Base-by-base conservation (phyloP, 2,329 filamentous ascomycete species). In the Dendrostoma leiphaemia region DNA sequence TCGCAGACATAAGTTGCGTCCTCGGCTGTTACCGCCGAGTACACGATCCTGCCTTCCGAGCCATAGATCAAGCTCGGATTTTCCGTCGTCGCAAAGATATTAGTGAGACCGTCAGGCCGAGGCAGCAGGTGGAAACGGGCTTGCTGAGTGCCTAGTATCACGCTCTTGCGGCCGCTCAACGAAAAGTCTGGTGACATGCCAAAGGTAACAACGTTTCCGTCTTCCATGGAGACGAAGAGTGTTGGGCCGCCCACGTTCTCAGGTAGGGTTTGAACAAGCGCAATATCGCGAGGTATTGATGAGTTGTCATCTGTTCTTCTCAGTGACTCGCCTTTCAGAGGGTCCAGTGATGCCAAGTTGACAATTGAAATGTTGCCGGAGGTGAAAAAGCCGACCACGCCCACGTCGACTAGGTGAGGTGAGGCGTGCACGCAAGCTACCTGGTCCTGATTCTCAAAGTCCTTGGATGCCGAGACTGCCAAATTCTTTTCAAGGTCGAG, bases 31-130 rank as follows among this genome's bases (percentile, higher is more conserved):
- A 97, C 90, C 2, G 94, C 92, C 4, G 92, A 96, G 72, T 95
- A 99, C 1, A 96, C 85, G 37, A 97, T 88, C 21, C 92, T 83
- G 1, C 89, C 90, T 66, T 97, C 91, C 0, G 86, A 85, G 8
- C 89, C 89, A 66, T 99, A 97, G 46, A 99, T 96, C 51, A 99
- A 73, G 59, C 90, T 97, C 0, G 94, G 90, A 65, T 97, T 91
- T 64, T 99, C 94, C 54, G 91, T 96, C 0, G 91, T 96, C 0
- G 91, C 91, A 67, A 99, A 96, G 0, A 99, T 86, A 62, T 89
- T 95, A 66, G 81, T 89, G 0, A 90, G 74, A 0, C 81, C 83
- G 45, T 86, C 75, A 1, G 77, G 76, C 48, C 86, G 82, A 0
- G 91, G 90, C 2, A 99, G 73, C 21, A 89, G 78, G 55, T 93